phyloP scores from a whole-genome alignment of 2,329 filamentous ascomycete species.

The Aspergillus bombycis region DNA sequence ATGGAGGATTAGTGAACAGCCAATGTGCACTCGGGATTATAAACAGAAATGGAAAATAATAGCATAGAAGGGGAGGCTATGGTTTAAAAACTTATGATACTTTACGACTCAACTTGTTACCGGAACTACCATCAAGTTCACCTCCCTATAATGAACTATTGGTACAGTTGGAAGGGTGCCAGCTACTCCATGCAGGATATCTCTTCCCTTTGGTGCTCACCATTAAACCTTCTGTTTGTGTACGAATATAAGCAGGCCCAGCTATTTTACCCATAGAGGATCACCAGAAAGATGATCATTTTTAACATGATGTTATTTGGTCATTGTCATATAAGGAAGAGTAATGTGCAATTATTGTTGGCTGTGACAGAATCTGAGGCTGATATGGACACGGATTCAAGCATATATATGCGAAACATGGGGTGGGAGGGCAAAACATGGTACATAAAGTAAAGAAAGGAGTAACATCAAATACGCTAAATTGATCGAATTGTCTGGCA shows the following conservation, averaged over 20 bases:
- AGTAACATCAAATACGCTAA: slow-evolving; percentile 14
- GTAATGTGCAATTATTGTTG: not conserved
- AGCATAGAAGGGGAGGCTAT: not conserved
- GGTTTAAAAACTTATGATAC: not conserved
- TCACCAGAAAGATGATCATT: not conserved
- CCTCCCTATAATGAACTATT: not conserved
- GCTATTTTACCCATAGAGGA: not conserved
- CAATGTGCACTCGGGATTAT: not conserved
- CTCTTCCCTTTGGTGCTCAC: not conserved
- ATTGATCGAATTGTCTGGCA: slow-evolving; percentile 13
- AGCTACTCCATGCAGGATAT: not conserved
- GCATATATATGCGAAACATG: not conserved
- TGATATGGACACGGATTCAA: not conserved
- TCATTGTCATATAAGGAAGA: not conserved
- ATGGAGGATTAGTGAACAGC: not conserved
- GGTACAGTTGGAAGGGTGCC: not conserved
- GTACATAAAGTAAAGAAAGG: slow-evolving; percentile 5
- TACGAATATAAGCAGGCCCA: not conserved
- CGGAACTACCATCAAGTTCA: not conserved
- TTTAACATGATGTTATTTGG: not conserved
- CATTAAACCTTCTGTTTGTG: not conserved
- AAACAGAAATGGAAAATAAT: not conserved
- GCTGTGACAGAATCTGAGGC: not conserved
- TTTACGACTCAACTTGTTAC: not conserved
- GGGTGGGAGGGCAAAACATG: not conserved